phyloP scores from a whole-genome alignment of 495 filamentous ascomycete species.

The Tetracladium marchalianum region DNA sequence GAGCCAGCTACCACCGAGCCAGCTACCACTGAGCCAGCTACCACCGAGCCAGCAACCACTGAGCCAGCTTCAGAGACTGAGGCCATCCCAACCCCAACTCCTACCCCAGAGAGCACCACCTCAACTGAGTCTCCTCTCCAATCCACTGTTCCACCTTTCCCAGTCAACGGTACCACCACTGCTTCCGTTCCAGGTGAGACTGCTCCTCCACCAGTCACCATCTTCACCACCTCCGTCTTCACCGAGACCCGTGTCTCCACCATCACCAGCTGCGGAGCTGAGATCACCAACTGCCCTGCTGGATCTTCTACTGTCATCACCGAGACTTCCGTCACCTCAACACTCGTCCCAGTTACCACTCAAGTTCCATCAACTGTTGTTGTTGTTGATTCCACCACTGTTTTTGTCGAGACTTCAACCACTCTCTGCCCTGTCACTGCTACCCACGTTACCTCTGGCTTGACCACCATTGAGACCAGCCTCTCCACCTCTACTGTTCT shows the following conservation, averaged over 20 bases:
- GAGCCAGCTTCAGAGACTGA: slow-evolving; percentile 5
- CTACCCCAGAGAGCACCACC: slow-evolving; percentile 7
- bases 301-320: slow-evolving; percentile 6
- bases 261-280: slow-evolving; percentile 1
- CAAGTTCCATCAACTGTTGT: slow-evolving; percentile 13
- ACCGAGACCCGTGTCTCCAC: slow-evolving; percentile 13
- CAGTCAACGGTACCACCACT: background rate
- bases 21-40: background rate
- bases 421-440: slow-evolving; percentile 35
- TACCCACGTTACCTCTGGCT: slow-evolving; percentile 5
- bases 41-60: slow-evolving; percentile 5
- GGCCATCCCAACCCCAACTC: slow-evolving; percentile 1
- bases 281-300: slow-evolving; percentile 8
- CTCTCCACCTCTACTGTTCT: slow-evolving; percentile 15
- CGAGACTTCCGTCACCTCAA: slow-evolving; percentile 8
- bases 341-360: slow-evolving; percentile 15
- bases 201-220: slow-evolving; percentile 10
- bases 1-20: background rate
- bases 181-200: background rate
- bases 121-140: slow-evolving; percentile 14
- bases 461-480: slow-evolving; percentile 6
- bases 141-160: slow-evolving; percentile 6
- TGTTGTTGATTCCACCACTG: slow-evolving; percentile 16
- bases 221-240: slow-evolving; percentile 15
- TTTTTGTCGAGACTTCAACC: slow-evolving; percentile 6